phyloP scores from a whole-genome alignment of 2,329 filamentous ascomycete species.

The Penicillium rolfsii region DNA sequence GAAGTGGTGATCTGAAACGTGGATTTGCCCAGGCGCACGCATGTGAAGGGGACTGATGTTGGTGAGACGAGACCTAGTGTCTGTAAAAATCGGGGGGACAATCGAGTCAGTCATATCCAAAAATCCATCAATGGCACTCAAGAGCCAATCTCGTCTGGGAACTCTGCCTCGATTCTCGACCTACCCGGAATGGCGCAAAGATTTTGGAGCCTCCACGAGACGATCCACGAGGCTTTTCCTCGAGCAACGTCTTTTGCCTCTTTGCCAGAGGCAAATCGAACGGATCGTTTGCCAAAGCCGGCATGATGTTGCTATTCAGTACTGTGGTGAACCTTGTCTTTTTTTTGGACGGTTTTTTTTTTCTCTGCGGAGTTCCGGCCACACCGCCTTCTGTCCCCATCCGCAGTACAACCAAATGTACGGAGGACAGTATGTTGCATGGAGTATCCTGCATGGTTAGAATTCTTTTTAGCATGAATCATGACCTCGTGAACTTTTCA shows the following conservation, averaged over 20 bases:
- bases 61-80: conserved; percentile 93
- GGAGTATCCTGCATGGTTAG: too few relatives aligned
- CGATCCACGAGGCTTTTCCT: conserved; percentile 48
- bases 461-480: too few relatives aligned
- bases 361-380: conserved; percentile 6
- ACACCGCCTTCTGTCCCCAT: conserved; percentile 7
- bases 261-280: conserved; percentile 69
- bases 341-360: conserved; percentile 14
- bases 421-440: not conserved
- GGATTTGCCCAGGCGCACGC: conserved; percentile 84
- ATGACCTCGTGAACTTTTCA: too few relatives aligned
- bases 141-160: not conserved
- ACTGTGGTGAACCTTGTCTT: not conserved
- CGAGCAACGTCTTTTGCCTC: conserved; percentile 67
- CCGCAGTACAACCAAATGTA: not conserved
- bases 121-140: not conserved
- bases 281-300: conserved; percentile 54
- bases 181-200: conserved; percentile 90
- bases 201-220: conserved; percentile 66
- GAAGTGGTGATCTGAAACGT: conserved; percentile 98
- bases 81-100: conserved; percentile 48
- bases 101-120: not conserved
- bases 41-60: conserved; percentile 85
- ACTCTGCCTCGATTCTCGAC: conserved; percentile 31
- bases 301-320: conserved; percentile 45